Percentiles rank a stretch among this genome's conserved stretches.
These are phyloP conservation scores for Arthrobotrys sphaeroides DNA, from an alignment of 2,329 filamentous ascomycete species.

Conservation along the genomic window DNA sequence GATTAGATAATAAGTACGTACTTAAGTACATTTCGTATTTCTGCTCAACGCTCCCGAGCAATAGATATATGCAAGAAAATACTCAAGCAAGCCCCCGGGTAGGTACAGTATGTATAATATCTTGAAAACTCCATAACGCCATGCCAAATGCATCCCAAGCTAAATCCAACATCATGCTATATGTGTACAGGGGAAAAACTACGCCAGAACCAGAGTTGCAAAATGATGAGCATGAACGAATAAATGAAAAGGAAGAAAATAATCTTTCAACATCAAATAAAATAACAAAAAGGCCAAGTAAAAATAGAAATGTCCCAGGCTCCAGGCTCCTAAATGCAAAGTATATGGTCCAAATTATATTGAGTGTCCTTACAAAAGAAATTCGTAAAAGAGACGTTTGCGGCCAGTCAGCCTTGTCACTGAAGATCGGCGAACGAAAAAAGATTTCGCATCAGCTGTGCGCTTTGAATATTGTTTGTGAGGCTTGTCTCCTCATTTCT, in stretches of 20 bases:
- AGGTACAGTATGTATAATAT: neutral
- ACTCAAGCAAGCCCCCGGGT: no score
- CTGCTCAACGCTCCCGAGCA: neutral
- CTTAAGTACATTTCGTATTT: neutral
- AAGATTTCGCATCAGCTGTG: slow-evolving; percentile 48
- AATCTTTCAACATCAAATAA: neutral
- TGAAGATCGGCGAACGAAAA: slow-evolving; percentile 50
- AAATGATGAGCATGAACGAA: no score
- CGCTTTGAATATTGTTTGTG: slow-evolving; percentile 33
- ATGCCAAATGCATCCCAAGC: neutral
- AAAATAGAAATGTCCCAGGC: neutral
- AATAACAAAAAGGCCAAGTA: neutral
- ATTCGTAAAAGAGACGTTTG: neutral
- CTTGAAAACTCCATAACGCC: neutral
- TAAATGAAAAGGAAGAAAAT: neutral
- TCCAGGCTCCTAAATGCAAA: neutral
- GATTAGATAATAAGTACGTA: neutral
- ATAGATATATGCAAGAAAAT: neutral
- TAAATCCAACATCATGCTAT: neutral
- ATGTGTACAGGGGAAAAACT: neutral
- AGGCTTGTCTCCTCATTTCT: slow-evolving; percentile 43
- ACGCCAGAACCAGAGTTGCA: neutral
- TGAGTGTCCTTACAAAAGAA: neutral
- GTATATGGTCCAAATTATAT: neutral
- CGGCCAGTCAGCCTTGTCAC: neutral